Conservation (phyloP, 1,284 basidiomycete genomes). For the Fistulinella cinereoalba region DNA sequence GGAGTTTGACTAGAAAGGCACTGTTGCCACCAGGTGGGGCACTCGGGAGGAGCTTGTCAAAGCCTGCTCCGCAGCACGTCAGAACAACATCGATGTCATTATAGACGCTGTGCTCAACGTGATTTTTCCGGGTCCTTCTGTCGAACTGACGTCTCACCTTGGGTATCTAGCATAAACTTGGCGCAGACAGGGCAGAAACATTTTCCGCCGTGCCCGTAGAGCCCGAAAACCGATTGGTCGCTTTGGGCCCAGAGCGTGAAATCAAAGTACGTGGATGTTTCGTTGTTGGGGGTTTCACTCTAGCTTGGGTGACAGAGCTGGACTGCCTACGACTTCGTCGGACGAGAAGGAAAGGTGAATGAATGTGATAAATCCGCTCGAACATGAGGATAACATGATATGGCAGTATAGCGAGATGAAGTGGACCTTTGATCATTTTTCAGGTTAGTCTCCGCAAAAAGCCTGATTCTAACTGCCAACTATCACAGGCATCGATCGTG, state of each 20-base stretch:
- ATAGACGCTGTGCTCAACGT: slow-evolving; percentile 81
- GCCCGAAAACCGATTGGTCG: slow-evolving; percentile 56
- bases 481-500: slow-evolving; percentile 78
- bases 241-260: slow-evolving; percentile 59
- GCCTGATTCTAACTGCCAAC: not conserved
- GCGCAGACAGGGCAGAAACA: slow-evolving; percentile 77
- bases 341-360: slow-evolving; percentile 76
- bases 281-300: slow-evolving; percentile 2
- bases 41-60: slow-evolving; percentile 76
- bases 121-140: slow-evolving; percentile 19
- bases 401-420: slow-evolving; percentile 63
- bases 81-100: slow-evolving; percentile 60
- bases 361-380: not conserved
- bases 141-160: slow-evolving; percentile 5
- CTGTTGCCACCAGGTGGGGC: slow-evolving; percentile 87
- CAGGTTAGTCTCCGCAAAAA: slow-evolving; percentile 44
- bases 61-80: slow-evolving; percentile 59
- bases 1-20: slow-evolving; percentile 87
- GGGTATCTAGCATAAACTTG: slow-evolving; percentile 65
- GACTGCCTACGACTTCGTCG: slow-evolving; percentile 84
- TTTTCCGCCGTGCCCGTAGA: slow-evolving; percentile 79
- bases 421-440: slow-evolving; percentile 73
- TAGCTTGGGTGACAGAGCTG: slow-evolving; percentile 54
- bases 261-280: slow-evolving; percentile 54
- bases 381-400: not conserved